A percentile compares a stretch with the other conserved stretches of the same genome.
Conservation (phyloP, 2,329 filamentous ascomycete species). For the Arachnomyces sp. region DNA sequence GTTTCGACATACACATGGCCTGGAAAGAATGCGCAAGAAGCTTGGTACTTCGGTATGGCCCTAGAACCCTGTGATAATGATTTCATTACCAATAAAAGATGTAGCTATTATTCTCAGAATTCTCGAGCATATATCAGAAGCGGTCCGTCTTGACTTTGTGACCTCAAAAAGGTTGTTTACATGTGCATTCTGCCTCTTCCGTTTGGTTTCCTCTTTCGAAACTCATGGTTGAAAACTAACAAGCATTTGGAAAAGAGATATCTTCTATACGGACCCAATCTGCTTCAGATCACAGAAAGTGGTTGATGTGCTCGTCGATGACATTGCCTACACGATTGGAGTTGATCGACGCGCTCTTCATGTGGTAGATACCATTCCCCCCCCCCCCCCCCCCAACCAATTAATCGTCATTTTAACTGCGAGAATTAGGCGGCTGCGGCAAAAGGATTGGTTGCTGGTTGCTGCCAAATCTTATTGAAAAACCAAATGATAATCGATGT, state of each 20-base stretch:
- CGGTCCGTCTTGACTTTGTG: conserved; percentile 39
- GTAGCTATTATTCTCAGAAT: conserved; percentile 50
- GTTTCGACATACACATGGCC: conserved; percentile 44
- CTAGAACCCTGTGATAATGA: neutral
- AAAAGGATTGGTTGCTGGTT: conserved; percentile 37
- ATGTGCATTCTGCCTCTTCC: neutral
- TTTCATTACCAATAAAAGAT: conserved; percentile 22
- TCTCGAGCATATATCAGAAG: conserved; percentile 48
- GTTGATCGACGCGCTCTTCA: conserved; percentile 49
- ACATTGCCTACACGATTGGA: conserved; percentile 53
- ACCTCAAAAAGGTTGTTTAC: conserved; percentile 50
- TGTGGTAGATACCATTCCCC: conserved; percentile 39
- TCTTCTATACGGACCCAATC: conserved; percentile 56
- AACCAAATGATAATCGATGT: conserved; percentile 31
- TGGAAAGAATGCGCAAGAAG: conserved; percentile 47
- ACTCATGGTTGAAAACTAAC: conserved; percentile 1
- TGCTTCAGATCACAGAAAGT: conserved; percentile 51
- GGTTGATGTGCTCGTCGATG: conserved; percentile 54
- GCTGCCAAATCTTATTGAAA: conserved; percentile 20
- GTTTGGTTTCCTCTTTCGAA: neutral
- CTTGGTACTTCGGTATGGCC: conserved; percentile 49
- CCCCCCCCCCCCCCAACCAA: neutral
- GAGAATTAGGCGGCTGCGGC: conserved; percentile 31
- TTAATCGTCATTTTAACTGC: neutral
- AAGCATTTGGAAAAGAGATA: conserved; percentile 41